A percentile compares a stretch with the other conserved stretches of the same genome.
Evolutionary conservation across 352 stramenopile genomes (phyloP).

Genomic region (Pythium angustatum): DNA sequence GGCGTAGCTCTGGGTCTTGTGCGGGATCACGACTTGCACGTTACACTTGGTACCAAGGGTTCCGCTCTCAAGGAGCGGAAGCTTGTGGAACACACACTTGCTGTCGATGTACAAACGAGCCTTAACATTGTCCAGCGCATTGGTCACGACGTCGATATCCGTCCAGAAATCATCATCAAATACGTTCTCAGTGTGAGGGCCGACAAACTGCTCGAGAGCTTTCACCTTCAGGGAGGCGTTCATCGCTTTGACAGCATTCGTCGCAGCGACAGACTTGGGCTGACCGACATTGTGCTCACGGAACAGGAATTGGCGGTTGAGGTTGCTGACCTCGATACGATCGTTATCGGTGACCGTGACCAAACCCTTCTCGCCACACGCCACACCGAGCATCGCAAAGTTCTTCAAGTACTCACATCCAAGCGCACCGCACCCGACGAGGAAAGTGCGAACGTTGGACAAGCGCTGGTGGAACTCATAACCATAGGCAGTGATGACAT

Average conservation of each 20-base stretch:
- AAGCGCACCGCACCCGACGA: conserved; percentile 79
- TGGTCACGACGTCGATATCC: conserved; percentile 95
- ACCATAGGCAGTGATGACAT: conserved; percentile 74
- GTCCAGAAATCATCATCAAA: conserved; percentile 86
- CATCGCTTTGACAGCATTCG: conserved; percentile 72
- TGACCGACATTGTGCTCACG: conserved; percentile 86
- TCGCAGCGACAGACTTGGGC: conserved; percentile 81
- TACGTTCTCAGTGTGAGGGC: conserved; percentile 76
- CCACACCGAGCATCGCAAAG: conserved; percentile 82
- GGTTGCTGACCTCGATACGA: conserved; percentile 87
- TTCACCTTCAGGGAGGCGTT: conserved; percentile 78
- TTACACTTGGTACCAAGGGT: conserved; percentile 99
- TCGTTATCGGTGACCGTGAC: conserved; percentile 87
- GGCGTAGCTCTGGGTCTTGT: conserved; percentile 94
- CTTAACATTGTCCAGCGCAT: conserved; percentile 99
- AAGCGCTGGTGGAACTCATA: conserved; percentile 70
- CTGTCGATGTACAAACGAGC: conserved; percentile 98
- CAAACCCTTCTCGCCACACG: conserved; percentile 72
- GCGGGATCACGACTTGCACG: conserved; percentile 89
- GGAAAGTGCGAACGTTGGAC: conserved; percentile 73
- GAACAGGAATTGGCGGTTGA: conserved; percentile 88
- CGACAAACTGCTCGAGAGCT: conserved; percentile 79
- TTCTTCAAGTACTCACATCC: conserved; percentile 89
- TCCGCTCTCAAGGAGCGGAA: conserved; percentile 97
- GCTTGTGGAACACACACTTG: conserved; percentile 97